phyloP scores from a whole-genome alignment of 2,329 filamentous ascomycete genomes.

The Trichoderma sp. region DNA sequence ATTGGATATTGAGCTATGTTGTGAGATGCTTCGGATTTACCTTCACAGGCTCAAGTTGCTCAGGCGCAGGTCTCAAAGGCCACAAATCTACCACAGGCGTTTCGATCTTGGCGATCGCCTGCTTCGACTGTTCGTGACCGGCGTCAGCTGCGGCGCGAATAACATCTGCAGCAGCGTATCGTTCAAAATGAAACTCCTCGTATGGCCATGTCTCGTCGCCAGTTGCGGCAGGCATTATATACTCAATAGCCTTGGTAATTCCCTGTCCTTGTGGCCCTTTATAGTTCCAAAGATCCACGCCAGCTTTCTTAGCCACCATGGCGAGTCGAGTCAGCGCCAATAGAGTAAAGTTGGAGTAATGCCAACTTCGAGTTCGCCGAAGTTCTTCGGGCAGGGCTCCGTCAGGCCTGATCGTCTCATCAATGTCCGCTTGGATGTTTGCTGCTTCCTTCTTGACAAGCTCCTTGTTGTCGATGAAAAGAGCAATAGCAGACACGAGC shows the following conservation, averaged over 20 bases:
- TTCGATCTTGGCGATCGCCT: neutral
- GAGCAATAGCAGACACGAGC: conserved; percentile 11
- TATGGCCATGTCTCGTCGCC: neutral
- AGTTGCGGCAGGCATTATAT: conserved; percentile 14
- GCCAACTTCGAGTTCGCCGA: conserved; percentile 18
- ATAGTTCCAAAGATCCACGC: conserved; percentile 14
- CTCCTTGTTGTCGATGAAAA: conserved; percentile 8
- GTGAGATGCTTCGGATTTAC: neutral
- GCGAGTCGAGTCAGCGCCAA: conserved; percentile 15
- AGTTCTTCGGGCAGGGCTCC: conserved; percentile 16
- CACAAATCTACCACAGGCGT: conserved; percentile 4
- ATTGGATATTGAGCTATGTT: neutral
- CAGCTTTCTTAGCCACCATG: conserved; percentile 11
- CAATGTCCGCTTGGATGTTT: neutral
- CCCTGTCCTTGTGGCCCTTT: conserved; percentile 1
- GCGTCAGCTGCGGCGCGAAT: conserved; percentile 16
- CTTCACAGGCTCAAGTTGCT: conserved; percentile 12
- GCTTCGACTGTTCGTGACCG: neutral
- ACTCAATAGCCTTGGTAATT: conserved; percentile 13
- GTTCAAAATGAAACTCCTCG: conserved; percentile 1
- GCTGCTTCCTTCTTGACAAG: neutral
- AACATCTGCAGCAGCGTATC: conserved; percentile 11
- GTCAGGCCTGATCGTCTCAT: neutral
- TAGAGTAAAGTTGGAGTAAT: conserved; percentile 16
- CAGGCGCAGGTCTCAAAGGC: conserved; percentile 8